Evolutionary conservation across 2,329 filamentous ascomycete species (phyloP).

Genomic region (Fulvia fulva): DNA sequence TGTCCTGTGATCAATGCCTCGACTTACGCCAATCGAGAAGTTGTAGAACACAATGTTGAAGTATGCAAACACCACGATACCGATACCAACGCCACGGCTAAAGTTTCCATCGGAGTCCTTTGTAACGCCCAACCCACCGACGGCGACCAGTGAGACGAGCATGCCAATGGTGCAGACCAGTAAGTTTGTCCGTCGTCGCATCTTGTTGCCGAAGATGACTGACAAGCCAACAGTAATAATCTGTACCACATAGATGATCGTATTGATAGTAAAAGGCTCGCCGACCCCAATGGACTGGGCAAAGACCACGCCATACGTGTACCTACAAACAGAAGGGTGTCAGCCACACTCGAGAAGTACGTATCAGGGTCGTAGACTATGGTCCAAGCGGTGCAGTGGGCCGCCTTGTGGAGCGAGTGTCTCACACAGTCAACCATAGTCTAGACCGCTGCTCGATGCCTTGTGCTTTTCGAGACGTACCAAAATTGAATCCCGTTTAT

Average conservation of each 20-base stretch:
- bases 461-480: too few relatives aligned
- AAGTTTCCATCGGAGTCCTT: slow-evolving; percentile 16
- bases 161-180: slow-evolving; percentile 21
- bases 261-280: slow-evolving; percentile 24
- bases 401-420: too few relatives aligned
- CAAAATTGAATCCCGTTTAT: slow-evolving; percentile 47
- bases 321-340: too few relatives aligned
- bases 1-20: not conserved
- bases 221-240: slow-evolving; percentile 21
- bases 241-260: slow-evolving; percentile 22
- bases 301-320: slow-evolving; percentile 23
- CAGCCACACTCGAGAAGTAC: too few relatives aligned
- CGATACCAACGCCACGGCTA: slow-evolving; percentile 17
- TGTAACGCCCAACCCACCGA: slow-evolving; percentile 23
- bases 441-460: too few relatives aligned
- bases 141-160: slow-evolving; percentile 17
- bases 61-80: slow-evolving; percentile 22
- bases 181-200: slow-evolving; percentile 18
- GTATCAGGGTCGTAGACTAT: too few relatives aligned
- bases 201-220: slow-evolving; percentile 22
- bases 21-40: slow-evolving; percentile 19
- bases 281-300: slow-evolving; percentile 22
- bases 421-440: too few relatives aligned
- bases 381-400: too few relatives aligned
- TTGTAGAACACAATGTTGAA: slow-evolving; percentile 25